Percentiles rank a stretch among this genome's conserved stretches.
phyloP scores from a whole-genome alignment of 139 green algal genomes.

The Tetratostichococcus sp. region DNA sequence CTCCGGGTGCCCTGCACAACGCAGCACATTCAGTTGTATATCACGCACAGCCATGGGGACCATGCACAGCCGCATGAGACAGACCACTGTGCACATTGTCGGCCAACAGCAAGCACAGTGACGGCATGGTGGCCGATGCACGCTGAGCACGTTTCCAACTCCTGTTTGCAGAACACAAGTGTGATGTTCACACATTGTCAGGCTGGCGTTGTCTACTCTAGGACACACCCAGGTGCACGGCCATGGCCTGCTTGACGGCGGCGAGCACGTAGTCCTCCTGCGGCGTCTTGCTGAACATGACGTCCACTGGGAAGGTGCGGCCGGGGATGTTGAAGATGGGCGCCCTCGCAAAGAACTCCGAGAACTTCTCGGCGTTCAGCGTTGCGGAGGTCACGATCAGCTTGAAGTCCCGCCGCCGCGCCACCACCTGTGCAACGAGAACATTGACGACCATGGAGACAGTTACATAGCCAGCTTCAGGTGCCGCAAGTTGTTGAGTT shows the following conservation, averaged over 20 bases:
- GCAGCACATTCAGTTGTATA: too few species aligned
- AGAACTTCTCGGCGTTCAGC: constrained; percentile 84
- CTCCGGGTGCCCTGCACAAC: constrained; percentile 46
- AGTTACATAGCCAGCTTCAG: too few species aligned
- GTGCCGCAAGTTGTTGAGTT: too few species aligned
- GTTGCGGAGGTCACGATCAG: constrained; percentile 98
- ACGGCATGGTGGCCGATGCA: too few species aligned
- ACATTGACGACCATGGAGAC: background rate
- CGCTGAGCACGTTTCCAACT: too few species aligned
- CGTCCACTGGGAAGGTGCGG: constrained; percentile 95
- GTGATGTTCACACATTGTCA: too few species aligned
- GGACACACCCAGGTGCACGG: constrained; percentile 80
- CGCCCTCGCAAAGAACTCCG: constrained; percentile 81
- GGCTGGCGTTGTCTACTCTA: too few species aligned
- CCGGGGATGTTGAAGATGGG: constrained; percentile 93
- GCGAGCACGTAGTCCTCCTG: constrained; percentile 97
- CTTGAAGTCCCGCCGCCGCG: constrained; percentile 83
- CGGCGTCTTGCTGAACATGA: constrained; percentile 82
- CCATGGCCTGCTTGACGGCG: constrained; percentile 93
- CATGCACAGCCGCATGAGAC: too few species aligned
- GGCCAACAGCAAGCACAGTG: too few species aligned
- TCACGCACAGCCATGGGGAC: too few species aligned
- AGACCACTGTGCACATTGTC: too few species aligned
- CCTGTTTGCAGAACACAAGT: too few species aligned
- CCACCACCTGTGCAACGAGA: constrained; percentile 51